phyloP scores from a whole-genome alignment of 139 green algal genomes.

The Chlorella sp. region DNA sequence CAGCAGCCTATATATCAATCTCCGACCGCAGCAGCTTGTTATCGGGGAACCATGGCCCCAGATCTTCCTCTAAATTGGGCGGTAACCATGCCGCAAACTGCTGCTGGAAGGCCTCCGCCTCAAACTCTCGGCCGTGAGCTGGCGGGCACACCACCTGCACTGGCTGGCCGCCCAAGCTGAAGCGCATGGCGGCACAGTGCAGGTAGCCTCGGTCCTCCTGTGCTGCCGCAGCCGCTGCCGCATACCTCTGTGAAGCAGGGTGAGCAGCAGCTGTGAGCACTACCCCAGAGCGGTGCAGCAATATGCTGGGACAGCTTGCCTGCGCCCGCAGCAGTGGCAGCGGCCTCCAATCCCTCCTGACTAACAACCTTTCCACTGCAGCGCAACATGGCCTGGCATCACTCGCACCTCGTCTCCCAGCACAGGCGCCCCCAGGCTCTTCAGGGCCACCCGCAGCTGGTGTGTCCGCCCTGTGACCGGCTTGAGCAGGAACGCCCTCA shows the following conservation, averaged over 20 bases:
- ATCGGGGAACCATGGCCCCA: slow-evolving; percentile 33
- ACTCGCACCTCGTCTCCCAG: slow-evolving; percentile 43
- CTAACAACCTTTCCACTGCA: not conserved
- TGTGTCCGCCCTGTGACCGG: slow-evolving; percentile 54
- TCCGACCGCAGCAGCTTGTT: slow-evolving; percentile 32
- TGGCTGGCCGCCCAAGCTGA: slow-evolving; percentile 1
- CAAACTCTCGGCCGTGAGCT: slow-evolving; percentile 32
- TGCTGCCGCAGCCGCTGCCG: not conserved
- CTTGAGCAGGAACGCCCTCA: slow-evolving; percentile 43
- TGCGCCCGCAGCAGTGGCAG: no score
- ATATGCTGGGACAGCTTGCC: not conserved
- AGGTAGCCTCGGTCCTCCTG: slow-evolving; percentile 46
- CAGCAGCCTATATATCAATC: not conserved
- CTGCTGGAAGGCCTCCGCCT: not conserved
- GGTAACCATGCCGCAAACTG: slow-evolving; percentile 37
- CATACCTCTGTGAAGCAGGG: not conserved
- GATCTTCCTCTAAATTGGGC: not conserved
- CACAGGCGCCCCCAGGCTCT: slow-evolving; percentile 47
- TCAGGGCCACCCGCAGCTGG: slow-evolving; percentile 54
- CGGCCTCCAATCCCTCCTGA: not conserved
- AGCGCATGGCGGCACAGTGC: slow-evolving; percentile 49
- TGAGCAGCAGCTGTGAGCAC: not conserved
- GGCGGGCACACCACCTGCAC: slow-evolving; percentile 43
- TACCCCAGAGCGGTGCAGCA: no score
- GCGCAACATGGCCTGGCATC: not conserved